phyloP scores from a whole-genome alignment of 192 early-diverging fungal genomes.

The Backusella psychrophila region DNA sequence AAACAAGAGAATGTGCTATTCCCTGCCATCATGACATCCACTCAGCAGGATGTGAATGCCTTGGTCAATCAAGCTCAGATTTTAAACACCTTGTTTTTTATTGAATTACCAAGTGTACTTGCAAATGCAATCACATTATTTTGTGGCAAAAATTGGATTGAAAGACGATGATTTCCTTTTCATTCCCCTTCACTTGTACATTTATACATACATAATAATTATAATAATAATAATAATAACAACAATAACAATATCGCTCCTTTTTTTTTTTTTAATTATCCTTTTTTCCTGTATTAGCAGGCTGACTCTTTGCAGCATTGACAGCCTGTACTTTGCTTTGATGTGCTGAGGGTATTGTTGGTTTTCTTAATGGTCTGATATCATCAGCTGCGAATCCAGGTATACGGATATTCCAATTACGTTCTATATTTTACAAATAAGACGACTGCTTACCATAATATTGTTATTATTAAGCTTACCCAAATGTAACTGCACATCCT shows the following conservation, averaged over 20 bases:
- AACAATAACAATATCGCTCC: not conserved
- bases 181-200: not conserved
- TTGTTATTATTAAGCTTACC: conserved; percentile 40
- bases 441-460: not conserved
- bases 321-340: conserved; percentile 65
- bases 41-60: not conserved
- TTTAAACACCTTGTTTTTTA: not conserved
- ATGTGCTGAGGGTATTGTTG: conserved; percentile 59
- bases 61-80: not conserved
- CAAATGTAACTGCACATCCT: conserved; percentile 83
- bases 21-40: not conserved
- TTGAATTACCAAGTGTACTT: not conserved
- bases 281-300: conserved; percentile 5
- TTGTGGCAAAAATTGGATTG: not conserved
- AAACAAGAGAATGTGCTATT: not conserved
- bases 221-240: not conserved
- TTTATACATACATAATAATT: not conserved
- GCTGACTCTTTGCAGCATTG: conserved; percentile 43
- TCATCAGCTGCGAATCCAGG: conserved; percentile 85
- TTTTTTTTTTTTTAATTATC: not conserved
- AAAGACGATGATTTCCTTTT: not conserved
- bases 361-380: conserved; percentile 71
- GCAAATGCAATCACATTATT: not conserved
- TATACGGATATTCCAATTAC: conserved; percentile 89
- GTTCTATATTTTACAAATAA: conserved; percentile 43